Evolutionary conservation across 129 eudicot species (phyloP).

Genomic region (Ambrosia artemisiifolia): DNA sequence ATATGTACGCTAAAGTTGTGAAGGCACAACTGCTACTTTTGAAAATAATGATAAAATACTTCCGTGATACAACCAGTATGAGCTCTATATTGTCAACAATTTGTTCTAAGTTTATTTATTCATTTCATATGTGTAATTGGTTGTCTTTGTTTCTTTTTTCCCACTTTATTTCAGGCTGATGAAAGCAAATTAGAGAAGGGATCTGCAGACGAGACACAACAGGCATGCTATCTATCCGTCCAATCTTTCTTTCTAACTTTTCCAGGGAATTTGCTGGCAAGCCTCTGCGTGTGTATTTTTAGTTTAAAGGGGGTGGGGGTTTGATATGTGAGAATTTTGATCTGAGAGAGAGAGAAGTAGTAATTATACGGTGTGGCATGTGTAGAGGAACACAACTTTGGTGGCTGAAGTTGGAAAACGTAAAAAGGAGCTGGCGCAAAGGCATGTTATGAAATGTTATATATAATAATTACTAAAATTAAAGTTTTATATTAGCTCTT

Average conservation of each 20-base stretch:
- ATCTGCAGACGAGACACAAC: slow-evolving; percentile 34
- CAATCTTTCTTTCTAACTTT: neutral
- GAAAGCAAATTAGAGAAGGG: slow-evolving; percentile 38
- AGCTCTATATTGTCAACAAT: neutral
- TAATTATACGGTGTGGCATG: no score
- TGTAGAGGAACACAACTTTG: no score
- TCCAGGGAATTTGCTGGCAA: no score
- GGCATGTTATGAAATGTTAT: no score
- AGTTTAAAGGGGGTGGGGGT: no score
- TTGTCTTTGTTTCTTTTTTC: neutral
- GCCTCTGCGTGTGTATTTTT: no score
- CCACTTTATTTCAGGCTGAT: slow-evolving; percentile 27
- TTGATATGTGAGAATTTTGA: no score
- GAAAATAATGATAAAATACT: slow-evolving; percentile 42
- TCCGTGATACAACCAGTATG: slow-evolving; percentile 45
- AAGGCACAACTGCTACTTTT: slow-evolving; percentile 26
- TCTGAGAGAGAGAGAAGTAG: no score
- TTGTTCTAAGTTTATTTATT: neutral
- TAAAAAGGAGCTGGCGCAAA: no score
- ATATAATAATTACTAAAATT: no score
- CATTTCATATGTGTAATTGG: neutral
- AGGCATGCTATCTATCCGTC: slow-evolving; percentile 33
- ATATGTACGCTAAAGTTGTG: slow-evolving; percentile 55
- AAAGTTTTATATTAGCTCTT: no score
- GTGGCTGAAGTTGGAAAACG: no score